Evolutionary conservation across 2,329 filamentous ascomycete species (phyloP), one percentile per base, ranked within the genome.

Genomic region (Venturiaceae sp.): DNA sequence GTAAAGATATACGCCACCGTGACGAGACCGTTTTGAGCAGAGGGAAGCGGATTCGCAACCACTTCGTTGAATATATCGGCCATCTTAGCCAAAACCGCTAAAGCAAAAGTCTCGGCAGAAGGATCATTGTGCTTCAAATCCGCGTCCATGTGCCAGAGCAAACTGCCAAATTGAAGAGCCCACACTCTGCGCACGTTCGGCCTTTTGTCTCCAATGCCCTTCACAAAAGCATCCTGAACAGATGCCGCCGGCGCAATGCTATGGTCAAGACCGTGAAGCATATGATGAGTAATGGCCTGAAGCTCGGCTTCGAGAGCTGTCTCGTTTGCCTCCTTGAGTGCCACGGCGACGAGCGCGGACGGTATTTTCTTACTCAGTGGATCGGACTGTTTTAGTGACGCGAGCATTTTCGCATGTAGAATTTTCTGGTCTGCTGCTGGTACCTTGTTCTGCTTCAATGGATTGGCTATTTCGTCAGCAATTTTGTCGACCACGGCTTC

Each of bases 311-410:
- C 80, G 28, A 96, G 76, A 44, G 92, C 92, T 36, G 80, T 75
- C 71, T 99, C 94, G 65, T 95, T 97, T 7, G 91, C 85, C 73
- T 99, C 94, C 67, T 96, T 96, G 6, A 81, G 74, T 19, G 88
- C 85, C 14, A 90, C 77, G 19, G 83, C 73, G 6, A 86, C 83
- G 60, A 97, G 78, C 6, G 82, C 83, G 54, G 79, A 75, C 1
- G 84, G 80, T 32, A 92, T 79, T 63, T 87, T 87, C 59, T 80
- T 78, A 0, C 88, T 86, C 39, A 87, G 78, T 2, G 79, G 72
- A 11, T 77, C 71, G 2, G 84, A 87, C 46, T 83, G 75, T 1
- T 83, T 79, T 32, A 92, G 72, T 6, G 79, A 77, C 54, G 82
- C 77, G 3, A 99, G 78, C 78, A 95, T 89, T 67, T 94, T 88